A percentile compares a stretch with the other conserved stretches of the same genome.
Evolutionary conservation across 2,329 filamentous ascomycete genomes (phyloP).

Genomic region (Huntiella decipiens): DNA sequence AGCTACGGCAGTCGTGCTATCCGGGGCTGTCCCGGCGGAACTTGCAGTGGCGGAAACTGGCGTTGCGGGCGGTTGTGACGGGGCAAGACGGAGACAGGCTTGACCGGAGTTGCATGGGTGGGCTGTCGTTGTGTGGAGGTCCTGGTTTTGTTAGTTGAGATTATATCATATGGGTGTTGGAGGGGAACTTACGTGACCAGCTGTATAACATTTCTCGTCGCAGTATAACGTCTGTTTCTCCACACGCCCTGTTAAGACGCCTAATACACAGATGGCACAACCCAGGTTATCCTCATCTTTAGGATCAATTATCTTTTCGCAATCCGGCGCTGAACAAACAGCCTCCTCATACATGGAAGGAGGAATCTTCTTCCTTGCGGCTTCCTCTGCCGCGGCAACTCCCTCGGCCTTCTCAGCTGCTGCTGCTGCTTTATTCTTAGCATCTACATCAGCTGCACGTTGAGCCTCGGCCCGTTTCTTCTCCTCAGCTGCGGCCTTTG

Average conservation of each 20-base stretch:
- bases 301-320: slow-evolving; percentile 18
- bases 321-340: slow-evolving; percentile 20
- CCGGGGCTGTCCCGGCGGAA: background rate
- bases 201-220: slow-evolving; percentile 23
- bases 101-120: slow-evolving; percentile 12
- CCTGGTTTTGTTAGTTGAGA: background rate
- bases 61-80: background rate
- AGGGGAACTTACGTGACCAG: slow-evolving; percentile 22
- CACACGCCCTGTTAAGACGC: slow-evolving; percentile 20
- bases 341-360: slow-evolving; percentile 22
- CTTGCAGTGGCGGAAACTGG: background rate
- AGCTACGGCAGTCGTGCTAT: slow-evolving; percentile 8
- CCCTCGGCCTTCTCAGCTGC: background rate
- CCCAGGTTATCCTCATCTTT: slow-evolving; percentile 20
- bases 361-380: slow-evolving; percentile 13
- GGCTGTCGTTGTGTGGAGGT: slow-evolving; percentile 5
- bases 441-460: slow-evolving; percentile 10
- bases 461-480: slow-evolving; percentile 14
- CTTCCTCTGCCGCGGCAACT: background rate
- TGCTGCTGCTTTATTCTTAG: slow-evolving; percentile 9
- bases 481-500: slow-evolving; percentile 21
- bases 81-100: slow-evolving; percentile 7
- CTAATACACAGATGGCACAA: slow-evolving; percentile 27
- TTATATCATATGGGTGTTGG: background rate
- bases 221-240: slow-evolving; percentile 25